phyloP scores from a whole-genome alignment of 495 filamentous ascomycete species.

The Clohesyomyces aquaticus region DNA sequence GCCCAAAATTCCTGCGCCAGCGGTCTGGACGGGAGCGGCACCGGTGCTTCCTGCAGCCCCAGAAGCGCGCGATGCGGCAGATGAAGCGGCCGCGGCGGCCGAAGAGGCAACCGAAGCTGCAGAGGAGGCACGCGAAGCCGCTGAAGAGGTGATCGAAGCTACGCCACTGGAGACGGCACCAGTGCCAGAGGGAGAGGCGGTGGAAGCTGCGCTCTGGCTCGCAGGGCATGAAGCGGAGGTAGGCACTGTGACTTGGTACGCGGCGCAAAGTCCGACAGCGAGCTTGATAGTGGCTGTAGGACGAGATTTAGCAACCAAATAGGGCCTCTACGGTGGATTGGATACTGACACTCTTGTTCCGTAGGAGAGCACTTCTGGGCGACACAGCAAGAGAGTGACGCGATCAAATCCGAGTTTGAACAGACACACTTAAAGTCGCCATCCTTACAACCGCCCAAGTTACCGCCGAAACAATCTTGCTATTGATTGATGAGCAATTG shows the following conservation, averaged over 20 bases:
- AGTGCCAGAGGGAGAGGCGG: conserved; percentile 14
- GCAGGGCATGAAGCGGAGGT: conserved; percentile 42
- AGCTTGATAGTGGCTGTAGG: conserved; percentile 55
- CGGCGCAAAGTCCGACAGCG: conserved; percentile 55
- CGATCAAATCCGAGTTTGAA: conserved; percentile 60
- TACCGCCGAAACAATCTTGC: conserved; percentile 43
- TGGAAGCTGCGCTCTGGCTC: conserved; percentile 14
- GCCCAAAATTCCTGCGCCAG: conserved; percentile 24
- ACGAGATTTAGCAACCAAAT: not conserved
- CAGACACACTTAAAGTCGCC: conserved; percentile 73
- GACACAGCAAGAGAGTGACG: conserved; percentile 69
- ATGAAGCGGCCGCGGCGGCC: too few species aligned
- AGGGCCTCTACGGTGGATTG: not conserved
- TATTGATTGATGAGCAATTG: not conserved
- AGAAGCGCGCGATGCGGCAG: too few species aligned
- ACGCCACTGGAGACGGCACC: conserved; percentile 8
- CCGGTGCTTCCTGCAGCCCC: conserved; percentile 15
- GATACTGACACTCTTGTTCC: conserved; percentile 61
- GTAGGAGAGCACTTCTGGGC: conserved; percentile 53
- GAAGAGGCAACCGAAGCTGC: conserved; percentile 25
- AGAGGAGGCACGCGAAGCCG: conserved; percentile 37
- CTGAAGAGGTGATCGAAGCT: conserved; percentile 19
- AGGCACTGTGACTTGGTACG: conserved; percentile 40
- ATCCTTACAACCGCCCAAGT: conserved; percentile 57
- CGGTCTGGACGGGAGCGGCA: conserved; percentile 27